Conservation (phyloP, 805 yeast species). For the Kuraishia floccosa region DNA sequence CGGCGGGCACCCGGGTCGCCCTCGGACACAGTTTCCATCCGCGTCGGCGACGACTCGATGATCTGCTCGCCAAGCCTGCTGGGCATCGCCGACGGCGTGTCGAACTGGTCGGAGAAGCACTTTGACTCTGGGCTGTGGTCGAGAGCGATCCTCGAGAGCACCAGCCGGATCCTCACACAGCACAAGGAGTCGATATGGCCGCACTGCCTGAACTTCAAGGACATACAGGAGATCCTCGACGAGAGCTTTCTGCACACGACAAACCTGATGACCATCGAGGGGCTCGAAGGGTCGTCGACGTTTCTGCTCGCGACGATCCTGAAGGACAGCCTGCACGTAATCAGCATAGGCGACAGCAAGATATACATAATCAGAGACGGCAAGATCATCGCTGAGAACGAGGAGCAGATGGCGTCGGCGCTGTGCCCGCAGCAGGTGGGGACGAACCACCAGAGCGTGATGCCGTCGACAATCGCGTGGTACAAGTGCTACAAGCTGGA, state of each 20-base stretch:
- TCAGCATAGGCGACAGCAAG: conserved; percentile 43
- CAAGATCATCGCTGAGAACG: conserved; percentile 26
- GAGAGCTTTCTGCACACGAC: conserved; percentile 35
- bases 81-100: conserved; percentile 47
- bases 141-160: conserved; percentile 37
- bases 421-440: conserved; percentile 47
- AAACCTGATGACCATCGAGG: conserved; percentile 36
- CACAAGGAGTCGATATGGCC: not conserved
- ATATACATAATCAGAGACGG: conserved; percentile 36
- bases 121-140: conserved; percentile 42
- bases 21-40: conserved; percentile 36
- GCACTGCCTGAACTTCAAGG: not conserved
- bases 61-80: conserved; percentile 37
- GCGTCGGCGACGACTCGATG: conserved; percentile 51
- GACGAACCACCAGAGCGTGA: conserved; percentile 27
- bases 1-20: conserved; percentile 42
- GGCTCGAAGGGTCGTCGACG: conserved; percentile 37
- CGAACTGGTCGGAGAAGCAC: conserved; percentile 38
- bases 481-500: conserved; percentile 26
- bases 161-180: conserved; percentile 24
- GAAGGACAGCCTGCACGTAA: conserved; percentile 15
- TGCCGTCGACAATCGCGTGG: conserved; percentile 39
- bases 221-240: conserved; percentile 27
- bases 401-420: conserved; percentile 31
- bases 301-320: conserved; percentile 34